Evolutionary conservation across 129 eudicot species (phyloP), one percentile per base, ranked within the genome.

Genomic region (Flaveria linearis): DNA sequence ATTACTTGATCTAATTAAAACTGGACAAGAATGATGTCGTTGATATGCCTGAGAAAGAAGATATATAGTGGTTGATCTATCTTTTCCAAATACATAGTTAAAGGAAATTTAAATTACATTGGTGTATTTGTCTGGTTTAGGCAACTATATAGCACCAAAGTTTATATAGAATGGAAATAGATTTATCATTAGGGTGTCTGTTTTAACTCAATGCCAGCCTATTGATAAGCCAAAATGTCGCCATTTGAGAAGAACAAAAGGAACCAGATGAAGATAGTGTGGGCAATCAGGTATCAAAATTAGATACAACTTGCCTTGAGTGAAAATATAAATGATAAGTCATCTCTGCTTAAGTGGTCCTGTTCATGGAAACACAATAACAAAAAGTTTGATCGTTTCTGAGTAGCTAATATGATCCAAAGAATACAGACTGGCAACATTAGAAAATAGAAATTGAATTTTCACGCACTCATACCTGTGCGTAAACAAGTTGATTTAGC

Each of bases 281-380:
- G 18, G 65, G 5, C 14, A 73, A 66, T 50, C 20, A 50, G 42
- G 36, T 13, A 26, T 33, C 12, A 66, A 13, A 26, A 47, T 51
- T 79, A 62, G 57, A 65, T 80, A 52, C 62, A 74, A 73, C 76
- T 69, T 81, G 86, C 99, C 96, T 91, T 94, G 5, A 94, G 87
- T 17, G 99, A 91, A 86, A 91, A 94, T 70, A 89, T 80, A 73
- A 91, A 94, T 62, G 99, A 82, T 51, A 84, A 84, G 82, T 94
- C 96, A 83, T 94, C 99, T 82, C 93, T 91, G 86, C 41, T 78
- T 73, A 91, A 80, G 82, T 94, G 99, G 72, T 87, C 97, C 99
- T 94, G 97, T 68, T 69, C 64, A 63, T 23, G 28, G n/a, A 76
- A 69, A 72, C 20, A 58, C 41, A 67, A 60, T 9, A 79, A 60